Percentiles rank a stretch among this genome's conserved stretches.
Conservation (phyloP, 2,329 filamentous ascomycete species). For the Tolypocladium ovalisporum region DNA sequence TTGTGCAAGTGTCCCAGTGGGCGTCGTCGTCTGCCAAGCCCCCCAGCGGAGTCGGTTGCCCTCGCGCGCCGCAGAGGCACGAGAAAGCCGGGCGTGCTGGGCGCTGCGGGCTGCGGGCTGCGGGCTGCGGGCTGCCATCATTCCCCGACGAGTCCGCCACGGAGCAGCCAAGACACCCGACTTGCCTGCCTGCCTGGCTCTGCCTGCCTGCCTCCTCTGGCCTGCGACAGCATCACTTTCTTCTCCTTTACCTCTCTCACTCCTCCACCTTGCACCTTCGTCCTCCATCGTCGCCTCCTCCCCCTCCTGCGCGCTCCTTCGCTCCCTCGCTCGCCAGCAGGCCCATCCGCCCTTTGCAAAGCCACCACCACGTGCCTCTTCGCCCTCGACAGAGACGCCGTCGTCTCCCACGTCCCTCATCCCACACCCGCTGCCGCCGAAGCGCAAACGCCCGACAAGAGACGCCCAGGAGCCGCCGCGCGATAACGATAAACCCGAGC, state of each 20-base stretch:
- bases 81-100: no score
- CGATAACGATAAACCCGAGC: not conserved
- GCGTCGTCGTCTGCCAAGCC: not conserved
- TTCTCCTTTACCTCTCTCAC: not conserved
- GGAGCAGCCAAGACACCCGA: not conserved
- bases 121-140: not conserved
- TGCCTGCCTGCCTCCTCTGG: slow-evolving; percentile 9
- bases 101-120: not conserved
- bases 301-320: not conserved
- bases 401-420: not conserved
- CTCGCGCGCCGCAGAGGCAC: not conserved
- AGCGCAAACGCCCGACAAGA: not conserved
- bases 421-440: not conserved
- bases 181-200: slow-evolving; percentile 7
- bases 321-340: not conserved
- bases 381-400: not conserved
- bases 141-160: slow-evolving; percentile 5
- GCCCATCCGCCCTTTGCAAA: not conserved
- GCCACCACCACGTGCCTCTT: not conserved
- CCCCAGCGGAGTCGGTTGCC: not conserved
- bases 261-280: not conserved
- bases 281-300: not conserved
- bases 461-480: not conserved
- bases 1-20: not conserved
- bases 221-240: slow-evolving; percentile 7